phyloP scores from a whole-genome alignment of 2,329 filamentous ascomycete genomes.

The Tolypocladium inflatum region DNA sequence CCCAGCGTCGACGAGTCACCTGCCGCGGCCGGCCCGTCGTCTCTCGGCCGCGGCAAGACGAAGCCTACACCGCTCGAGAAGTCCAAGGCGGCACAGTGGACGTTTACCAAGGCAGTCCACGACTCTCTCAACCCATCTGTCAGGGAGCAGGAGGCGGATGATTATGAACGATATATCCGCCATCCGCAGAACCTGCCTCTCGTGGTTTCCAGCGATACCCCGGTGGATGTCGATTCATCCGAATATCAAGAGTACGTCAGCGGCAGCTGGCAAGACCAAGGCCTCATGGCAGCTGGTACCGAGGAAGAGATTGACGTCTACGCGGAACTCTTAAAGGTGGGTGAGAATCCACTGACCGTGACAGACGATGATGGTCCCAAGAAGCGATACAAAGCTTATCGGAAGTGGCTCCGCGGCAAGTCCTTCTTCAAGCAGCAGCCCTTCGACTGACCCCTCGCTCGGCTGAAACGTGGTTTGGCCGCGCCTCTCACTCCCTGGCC shows the following conservation, averaged over 20 bases:
- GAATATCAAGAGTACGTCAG: slow-evolving; percentile 79
- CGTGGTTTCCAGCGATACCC: slow-evolving; percentile 60
- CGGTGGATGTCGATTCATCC: slow-evolving; percentile 44
- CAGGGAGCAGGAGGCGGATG: slow-evolving; percentile 63
- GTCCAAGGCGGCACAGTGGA: slow-evolving; percentile 76
- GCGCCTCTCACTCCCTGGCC: not conserved
- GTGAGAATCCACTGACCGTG: slow-evolving; percentile 79
- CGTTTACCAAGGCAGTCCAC: slow-evolving; percentile 74
- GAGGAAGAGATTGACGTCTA: slow-evolving; percentile 48
- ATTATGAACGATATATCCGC: slow-evolving; percentile 81
- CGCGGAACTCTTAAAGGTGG: slow-evolving; percentile 63
- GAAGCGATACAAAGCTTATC: slow-evolving; percentile 94
- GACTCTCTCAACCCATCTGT: slow-evolving; percentile 83
- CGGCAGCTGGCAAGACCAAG: slow-evolving; percentile 54
- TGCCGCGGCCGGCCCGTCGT: not conserved
- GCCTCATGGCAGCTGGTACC: slow-evolving; percentile 41
- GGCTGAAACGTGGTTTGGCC: not conserved
- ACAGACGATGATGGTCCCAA: slow-evolving; percentile 77
- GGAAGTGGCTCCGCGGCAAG: slow-evolving; percentile 90
- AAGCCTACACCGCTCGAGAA: slow-evolving; percentile 62
- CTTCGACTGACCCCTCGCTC: slow-evolving; percentile 33
- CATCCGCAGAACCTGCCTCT: slow-evolving; percentile 86
- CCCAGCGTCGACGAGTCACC: not conserved
- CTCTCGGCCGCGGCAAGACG: slow-evolving; percentile 20
- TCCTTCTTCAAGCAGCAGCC: slow-evolving; percentile 91